Evolutionary conservation across 257 asterid genomes (phyloP), one percentile per base, ranked within the genome.

Genomic region (Jacaranda mimosifolia): DNA sequence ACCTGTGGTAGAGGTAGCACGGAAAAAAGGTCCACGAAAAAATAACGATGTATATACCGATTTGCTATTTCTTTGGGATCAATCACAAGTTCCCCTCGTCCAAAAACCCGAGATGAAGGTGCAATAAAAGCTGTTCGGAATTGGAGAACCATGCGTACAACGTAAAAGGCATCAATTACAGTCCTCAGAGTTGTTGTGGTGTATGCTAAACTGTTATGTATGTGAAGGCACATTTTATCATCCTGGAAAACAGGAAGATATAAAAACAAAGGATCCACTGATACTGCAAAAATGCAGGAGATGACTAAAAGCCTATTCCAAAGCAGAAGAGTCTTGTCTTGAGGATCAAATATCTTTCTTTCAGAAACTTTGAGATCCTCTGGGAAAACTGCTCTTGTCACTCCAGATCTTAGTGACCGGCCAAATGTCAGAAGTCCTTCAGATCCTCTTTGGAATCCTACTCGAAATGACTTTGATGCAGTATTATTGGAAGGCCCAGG

Each of bases 71-170:
- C 91, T 55, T 75, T 79, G 59, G 97, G 97, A 83, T 96, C 99
- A 73, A 93, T 93, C 65, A 96, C 99, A 63, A 96, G 97, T 71
- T 96, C 99, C 12, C 99, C 99, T 76, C 99, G 86, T 53, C 99
- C 99, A 86, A 96, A 96, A 64, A 96, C 98, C 66, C 99, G 93
- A 84, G 99, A 96, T 36, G 99, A 96, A 75, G 99, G 99, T 36
- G 99, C 99, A 73, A 96, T 91, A 65, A 87, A 96, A 76, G 99
- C 99, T 18, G 99, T 93, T 13, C 97, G 90, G 80, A 96, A 96
- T 66, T 96, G 99, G 53, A 96, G 91, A 83, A 80, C 82, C 78
- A 96, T 90, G 18, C 99, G 96, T 12, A 81, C 73, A 46, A 91
- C 38, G 82, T 91, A 96, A 73, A 96, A 93, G 19, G 79, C 52